Evolutionary conservation across 78 protist species (phyloP), one percentile per base, ranked within the genome.

Genomic region (Dictyostelium capitatum): DNA sequence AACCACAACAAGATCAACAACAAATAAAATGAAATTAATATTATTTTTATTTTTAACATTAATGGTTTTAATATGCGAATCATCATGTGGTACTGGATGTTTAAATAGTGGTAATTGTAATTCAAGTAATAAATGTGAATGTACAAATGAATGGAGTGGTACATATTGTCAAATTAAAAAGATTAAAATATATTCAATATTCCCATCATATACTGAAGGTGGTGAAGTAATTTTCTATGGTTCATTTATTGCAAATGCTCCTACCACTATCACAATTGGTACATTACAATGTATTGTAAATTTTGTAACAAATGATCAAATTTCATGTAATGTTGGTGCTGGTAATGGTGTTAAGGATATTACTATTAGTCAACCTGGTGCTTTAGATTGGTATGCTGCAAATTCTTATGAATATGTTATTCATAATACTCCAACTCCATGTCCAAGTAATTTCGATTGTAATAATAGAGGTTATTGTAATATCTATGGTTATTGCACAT

Each of bases 311-410:
- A 59, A 1, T 23, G 69, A 59, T 59, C 69, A 59, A 59, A 59
- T 59, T 9, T 23, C 20, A 9, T 59, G 69, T 59, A 59, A 59
- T 59, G 25, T 59, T 59, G 69, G 69, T 59, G 69, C 69, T 59
- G 69, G 69, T n/a, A 59, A 17, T 59, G 69, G 69, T 59, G 69
- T 59, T 10, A 59, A 59, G 8, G 69, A 59, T 59, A 59, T 59
- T n/a, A 23, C 69, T 23, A 59, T 59, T 1, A n/a, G 17, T 59
- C 69, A 59, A 59, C 1, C 43, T 37, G 30, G 14, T 59, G 32
- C 14, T 8, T n/a, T 9, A 23, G n/a, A 25, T 59, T 59, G 69
- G 69, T 59, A 20, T 59, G 30, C 69, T 20, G 30, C 30, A 59
- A 59, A 59, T 23, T 7, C 69, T 0, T 59, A n/a, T 59, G 69